A percentile compares a stretch with the other conserved stretches of the same genome.
Evolutionary conservation across 805 yeast species (phyloP).

Genomic region (Yamadazyma akitaensis): DNA sequence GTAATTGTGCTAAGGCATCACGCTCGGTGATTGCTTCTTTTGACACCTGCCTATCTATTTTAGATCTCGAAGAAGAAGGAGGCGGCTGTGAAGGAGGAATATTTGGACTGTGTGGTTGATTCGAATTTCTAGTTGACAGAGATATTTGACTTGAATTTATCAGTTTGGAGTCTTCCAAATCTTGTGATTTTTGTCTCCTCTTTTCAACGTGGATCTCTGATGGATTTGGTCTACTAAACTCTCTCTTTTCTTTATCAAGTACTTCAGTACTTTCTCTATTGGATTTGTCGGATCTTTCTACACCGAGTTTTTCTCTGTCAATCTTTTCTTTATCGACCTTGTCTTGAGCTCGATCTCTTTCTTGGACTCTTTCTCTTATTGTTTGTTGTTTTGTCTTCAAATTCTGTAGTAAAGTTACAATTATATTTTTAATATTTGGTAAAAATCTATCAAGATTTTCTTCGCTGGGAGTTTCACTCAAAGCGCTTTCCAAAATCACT

Average conservation of each 20-base stretch:
- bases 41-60: neutral
- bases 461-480: conserved; percentile 81
- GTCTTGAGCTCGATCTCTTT: neutral
- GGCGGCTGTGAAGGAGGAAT: conserved; percentile 2
- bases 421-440: conserved; percentile 82
- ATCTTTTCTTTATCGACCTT: neutral
- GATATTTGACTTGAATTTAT: neutral
- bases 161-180: neutral
- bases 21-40: conserved; percentile 4
- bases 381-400: conserved; percentile 74
- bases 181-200: conserved; percentile 4
- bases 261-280: neutral
- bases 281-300: neutral
- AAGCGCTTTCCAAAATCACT: conserved; percentile 76
- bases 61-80: neutral
- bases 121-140: neutral
- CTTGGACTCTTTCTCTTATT: conserved; percentile 2
- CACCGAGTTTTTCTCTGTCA: neutral
- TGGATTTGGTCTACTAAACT: neutral
- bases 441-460: conserved; percentile 74
- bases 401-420: conserved; percentile 73
- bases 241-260: neutral
- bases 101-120: neutral
- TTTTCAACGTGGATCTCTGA: conserved; percentile 3
- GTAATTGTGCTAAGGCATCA: conserved; percentile 14